Base-by-base conservation (phyloP, 2,329 filamentous ascomycete genomes). In the Alternaria gaisen region DNA sequence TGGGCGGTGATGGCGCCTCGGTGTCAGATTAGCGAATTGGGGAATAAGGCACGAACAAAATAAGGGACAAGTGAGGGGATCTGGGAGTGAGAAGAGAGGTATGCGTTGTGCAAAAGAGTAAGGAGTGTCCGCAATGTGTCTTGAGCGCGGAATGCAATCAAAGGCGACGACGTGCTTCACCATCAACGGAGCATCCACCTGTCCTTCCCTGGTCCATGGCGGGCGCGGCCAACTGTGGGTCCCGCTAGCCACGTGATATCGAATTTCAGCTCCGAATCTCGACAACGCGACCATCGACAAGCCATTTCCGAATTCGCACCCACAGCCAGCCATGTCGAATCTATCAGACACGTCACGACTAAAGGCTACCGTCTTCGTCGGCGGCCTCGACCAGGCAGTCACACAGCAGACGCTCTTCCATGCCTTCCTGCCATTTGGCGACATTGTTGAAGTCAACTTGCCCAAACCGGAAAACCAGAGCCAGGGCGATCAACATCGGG, bases 361-460 rank as follows among this genome's bases (percentile, higher is more conserved):
- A 81, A 97, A 97, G 81, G 89, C 92, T 46, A 99, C 95, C 11
- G 86, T 99, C 64, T 96, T 96, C 77, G 92, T 99, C 53, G 94
- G 94, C 65, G 94, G 94, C 32, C 87, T 99, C 52, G 90, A 95
- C 68, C 88, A 90, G 64, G 85, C 88, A 53, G 93, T 97, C 60
- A 94, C 90, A 12, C 83, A 84, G 38, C 86, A 88, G 62, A 91
- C 90, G 63, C 84, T 99, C 47, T 90, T 93, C 72, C 92, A 96
- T 73, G 94, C 94, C 56, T 99, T 99, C 81, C 87, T 99, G 58
- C 95, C 96, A 0, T 99, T 99, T 79, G 95, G 96, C 74, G 94
- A 97, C 78, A 94, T 99, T 64, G 89, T 91, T 68, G 93, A 97
- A 76, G 90, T 99, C 68, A 91, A 92, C 51, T 83, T 99, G 16